phyloP scores from a whole-genome alignment of 352 stramenopile genomes.

The Aphanomyces cochlioides region DNA sequence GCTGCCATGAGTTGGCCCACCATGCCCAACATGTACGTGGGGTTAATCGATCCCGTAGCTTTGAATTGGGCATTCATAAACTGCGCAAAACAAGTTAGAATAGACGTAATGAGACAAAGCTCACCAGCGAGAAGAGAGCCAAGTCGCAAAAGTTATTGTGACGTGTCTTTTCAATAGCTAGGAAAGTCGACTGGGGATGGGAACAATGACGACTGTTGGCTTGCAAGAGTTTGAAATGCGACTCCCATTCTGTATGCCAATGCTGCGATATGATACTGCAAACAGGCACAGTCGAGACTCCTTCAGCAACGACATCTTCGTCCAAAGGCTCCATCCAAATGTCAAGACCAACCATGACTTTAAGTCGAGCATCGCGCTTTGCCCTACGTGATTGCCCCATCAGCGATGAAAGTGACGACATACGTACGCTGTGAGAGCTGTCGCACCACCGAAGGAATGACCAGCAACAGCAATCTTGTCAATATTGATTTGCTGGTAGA shows the following conservation, averaged over 20 bases:
- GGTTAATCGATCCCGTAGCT: slow-evolving; percentile 46
- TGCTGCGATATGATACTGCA: slow-evolving; percentile 64
- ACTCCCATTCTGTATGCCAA: slow-evolving; percentile 45
- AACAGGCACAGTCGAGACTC: slow-evolving; percentile 43
- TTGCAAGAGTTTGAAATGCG: slow-evolving; percentile 49
- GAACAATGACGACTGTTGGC: slow-evolving; percentile 37
- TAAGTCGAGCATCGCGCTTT: slow-evolving; percentile 48
- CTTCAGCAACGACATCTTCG: slow-evolving; percentile 36
- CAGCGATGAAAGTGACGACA: no score
- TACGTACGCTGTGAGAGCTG: slow-evolving; percentile 40
- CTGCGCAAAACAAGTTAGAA: background rate
- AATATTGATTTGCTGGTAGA: slow-evolving; percentile 41
- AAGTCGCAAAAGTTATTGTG: slow-evolving; percentile 80
- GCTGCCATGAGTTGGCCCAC: slow-evolving; percentile 46
- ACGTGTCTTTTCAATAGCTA: slow-evolving; percentile 41
- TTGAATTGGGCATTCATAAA: slow-evolving; percentile 51
- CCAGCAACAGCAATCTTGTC: slow-evolving; percentile 43
- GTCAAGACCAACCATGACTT: slow-evolving; percentile 51
- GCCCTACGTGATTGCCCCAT: slow-evolving; percentile 25
- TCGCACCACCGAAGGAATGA: slow-evolving; percentile 65
- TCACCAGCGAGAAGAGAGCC: slow-evolving; percentile 51
- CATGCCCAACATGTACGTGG: slow-evolving; percentile 42
- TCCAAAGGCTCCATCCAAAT: slow-evolving; percentile 65
- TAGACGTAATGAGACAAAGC: background rate
- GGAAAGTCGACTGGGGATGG: slow-evolving; percentile 40